phyloP scores from a whole-genome alignment of 768 basidiomycete species.

The Postia placenta region DNA sequence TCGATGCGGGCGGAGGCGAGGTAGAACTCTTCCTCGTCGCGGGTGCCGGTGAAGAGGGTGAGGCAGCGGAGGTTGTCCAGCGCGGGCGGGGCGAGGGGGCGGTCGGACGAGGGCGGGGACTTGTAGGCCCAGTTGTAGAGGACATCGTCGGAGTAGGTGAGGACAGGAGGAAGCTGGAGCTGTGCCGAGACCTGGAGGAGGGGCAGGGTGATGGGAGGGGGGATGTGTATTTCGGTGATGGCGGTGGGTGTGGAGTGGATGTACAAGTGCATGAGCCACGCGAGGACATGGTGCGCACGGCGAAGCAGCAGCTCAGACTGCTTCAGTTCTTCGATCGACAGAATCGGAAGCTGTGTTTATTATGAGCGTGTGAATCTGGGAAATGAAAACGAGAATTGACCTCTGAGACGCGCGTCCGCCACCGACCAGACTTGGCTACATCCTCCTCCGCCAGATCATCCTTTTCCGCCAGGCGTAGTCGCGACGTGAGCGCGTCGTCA shows the following conservation, averaged over 20 bases:
- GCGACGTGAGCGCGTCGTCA: conserved; percentile 39
- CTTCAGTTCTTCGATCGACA: conserved; percentile 30
- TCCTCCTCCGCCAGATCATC: conserved; percentile 24
- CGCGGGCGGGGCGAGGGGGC: conserved; percentile 29
- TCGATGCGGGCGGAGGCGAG: conserved; percentile 83
- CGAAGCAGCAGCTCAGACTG: conserved; percentile 42
- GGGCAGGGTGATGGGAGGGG: conserved; percentile 65
- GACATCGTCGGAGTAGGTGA: conserved; percentile 90
- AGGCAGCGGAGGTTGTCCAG: conserved; percentile 57
- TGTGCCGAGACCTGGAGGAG: conserved; percentile 62
- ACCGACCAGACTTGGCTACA: conserved; percentile 28
- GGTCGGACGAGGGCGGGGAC: conserved; percentile 8
- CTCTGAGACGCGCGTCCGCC: conserved; percentile 36
- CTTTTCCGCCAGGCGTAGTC: conserved; percentile 49
- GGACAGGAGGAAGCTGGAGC: conserved; percentile 78
- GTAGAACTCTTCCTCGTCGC: conserved; percentile 85
- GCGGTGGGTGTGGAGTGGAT: conserved; percentile 34
- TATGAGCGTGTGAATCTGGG: background rate
- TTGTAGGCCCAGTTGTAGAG: conserved; percentile 73
- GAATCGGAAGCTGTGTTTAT: conserved; percentile 31
- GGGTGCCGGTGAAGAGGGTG: conserved; percentile 71
- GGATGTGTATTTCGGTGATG: conserved; percentile 47
- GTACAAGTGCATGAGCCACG: conserved; percentile 54
- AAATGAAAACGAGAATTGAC: conserved; percentile 22
- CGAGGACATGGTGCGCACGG: conserved; percentile 48